Base-by-base conservation (phyloP, 352 stramenopile genomes). In the Pythium aphanidermatum region DNA sequence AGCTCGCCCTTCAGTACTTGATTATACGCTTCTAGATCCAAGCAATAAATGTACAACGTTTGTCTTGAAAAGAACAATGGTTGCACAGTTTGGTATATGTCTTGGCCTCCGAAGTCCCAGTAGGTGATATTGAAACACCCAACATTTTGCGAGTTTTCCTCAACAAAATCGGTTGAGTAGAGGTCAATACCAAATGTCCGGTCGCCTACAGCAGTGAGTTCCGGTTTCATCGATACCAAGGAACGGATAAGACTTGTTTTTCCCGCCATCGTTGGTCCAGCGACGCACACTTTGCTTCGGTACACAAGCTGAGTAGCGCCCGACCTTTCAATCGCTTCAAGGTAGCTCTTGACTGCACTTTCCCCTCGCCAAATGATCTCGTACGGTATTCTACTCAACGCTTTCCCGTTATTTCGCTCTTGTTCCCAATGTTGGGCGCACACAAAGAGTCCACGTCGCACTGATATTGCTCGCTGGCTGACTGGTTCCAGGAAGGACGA, bases 211-310 rank as follows among this genome's bases (percentile, higher is more conserved):
- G 14, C 14, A 21, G 49, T 46, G 4, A 65, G 39, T 2, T 29
- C 47, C 2, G 47, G 25, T 17, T 28, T 11, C n/a, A 48, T 44
- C n/a, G 29, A 39, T 11, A 28, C 56, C 7, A 68, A 44, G 26
- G 46, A 66, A 27, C 62, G 61, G 33, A 68, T 60, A 30, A 72
- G 43, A 26, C 58, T 68, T 0, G 63, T 72, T 29, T 68, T 72
- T 4, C 63, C 58, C 55, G 50, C 65, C 11, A 41, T 27, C 10
- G 46, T 72, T 10, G 54, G 51, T 12, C 63, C 63, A 13, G 66
- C 38, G 8, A 72, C 48, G 25, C 63, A 66, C 0, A 68, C 32
- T 26, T 72, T 72, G 13, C 26, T 47, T 10, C 55, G 59, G 14
- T 55, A 60, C 0, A 55, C 30, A 11, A 53, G 9, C 12, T 49